Evolutionary conservation across 805 yeast genomes (phyloP), one percentile per base, ranked within the genome.

Genomic region (Candida ovalis): DNA sequence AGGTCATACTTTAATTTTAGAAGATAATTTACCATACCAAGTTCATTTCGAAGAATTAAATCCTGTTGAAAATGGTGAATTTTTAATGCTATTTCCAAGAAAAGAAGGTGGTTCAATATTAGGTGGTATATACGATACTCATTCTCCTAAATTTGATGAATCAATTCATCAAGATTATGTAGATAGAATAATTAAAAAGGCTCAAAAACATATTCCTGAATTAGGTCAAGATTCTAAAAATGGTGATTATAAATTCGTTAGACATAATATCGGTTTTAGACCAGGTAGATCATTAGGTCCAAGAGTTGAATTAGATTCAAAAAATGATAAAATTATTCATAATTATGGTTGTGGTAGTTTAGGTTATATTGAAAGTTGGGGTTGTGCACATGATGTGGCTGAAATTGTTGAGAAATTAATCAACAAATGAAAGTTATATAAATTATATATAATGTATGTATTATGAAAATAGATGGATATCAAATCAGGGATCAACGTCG

Each of bases 281-380:
- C 89, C 89, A 1, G 84, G 80, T 1, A 73, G 88, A 59, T 56
- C 63, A 4, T 80, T 77, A 9, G 90, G 89, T 0, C 64, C 76
- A 10, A 68, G 81, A 44, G 62, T 81, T 3, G 75, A 75, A 30
- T 32, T 53, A 15, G 72, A 69, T 44, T 23, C 44, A 1, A n/a
- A 3, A 1, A 33, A 53, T 32, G 23, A 48, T n/a, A 47, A 44
- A n/a, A 38, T 82, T 10, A 67, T 85, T 15, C 80, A 84, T 58
- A 83, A 81, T 30, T 85, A 85, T 59, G 91, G 91, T 4, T 78
- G 82, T 36, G 89, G 84, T 9, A 87, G 88, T 2, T 71, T 77
- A 69, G 90, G 90, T 1, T 85, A 73, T 56, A 88, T 84, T 55
- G 66, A 81, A 40, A 78, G 85, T 9, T 78, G 79, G 55, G 88